Conservation (phyloP, 176 grass and related monocot genomes). For the Triticum dicoccoides region DNA sequence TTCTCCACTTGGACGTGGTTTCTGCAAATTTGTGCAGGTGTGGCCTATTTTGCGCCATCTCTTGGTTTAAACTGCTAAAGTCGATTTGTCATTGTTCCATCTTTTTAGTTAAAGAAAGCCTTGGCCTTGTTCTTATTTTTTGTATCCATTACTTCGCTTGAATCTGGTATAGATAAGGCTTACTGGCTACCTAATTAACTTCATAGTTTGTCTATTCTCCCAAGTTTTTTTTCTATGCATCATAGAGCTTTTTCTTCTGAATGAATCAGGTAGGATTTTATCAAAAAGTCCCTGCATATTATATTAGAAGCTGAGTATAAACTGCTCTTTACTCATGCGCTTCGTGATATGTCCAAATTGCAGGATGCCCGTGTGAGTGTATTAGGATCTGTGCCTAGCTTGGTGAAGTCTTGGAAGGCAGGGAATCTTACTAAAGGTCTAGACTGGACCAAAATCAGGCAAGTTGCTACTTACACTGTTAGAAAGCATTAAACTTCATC, state of each 20-base stretch:
- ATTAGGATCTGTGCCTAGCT: slow-evolving; percentile 83
- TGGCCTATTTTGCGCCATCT: not conserved
- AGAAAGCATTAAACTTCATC: slow-evolving; percentile 5
- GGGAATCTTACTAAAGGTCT: slow-evolving; percentile 70
- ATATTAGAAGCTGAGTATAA: not conserved
- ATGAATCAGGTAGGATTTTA: not conserved
- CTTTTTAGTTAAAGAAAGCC: not conserved
- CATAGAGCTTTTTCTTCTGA: not conserved
- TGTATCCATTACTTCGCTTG: not conserved
- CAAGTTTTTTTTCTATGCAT: not conserved
- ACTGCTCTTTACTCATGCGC: not conserved
- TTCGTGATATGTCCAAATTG: not conserved
- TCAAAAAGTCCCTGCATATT: not conserved
- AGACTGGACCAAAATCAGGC: slow-evolving; percentile 95
- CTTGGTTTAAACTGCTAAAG: slow-evolving; percentile 5
- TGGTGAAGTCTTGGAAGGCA: slow-evolving; percentile 86
- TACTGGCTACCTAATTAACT: not conserved
- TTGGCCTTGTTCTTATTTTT: too few relatives aligned
- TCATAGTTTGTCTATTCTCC: not conserved
- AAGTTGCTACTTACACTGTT: slow-evolving; percentile 6
- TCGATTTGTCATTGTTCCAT: not conserved
- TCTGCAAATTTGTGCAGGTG: slow-evolving; percentile 97
- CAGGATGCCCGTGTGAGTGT: slow-evolving; percentile 88
- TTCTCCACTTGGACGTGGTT: slow-evolving; percentile 82
- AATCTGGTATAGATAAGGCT: not conserved